Conservation (phyloP, 768 basidiomycete genomes). For the Tephrocybe sp. region DNA sequence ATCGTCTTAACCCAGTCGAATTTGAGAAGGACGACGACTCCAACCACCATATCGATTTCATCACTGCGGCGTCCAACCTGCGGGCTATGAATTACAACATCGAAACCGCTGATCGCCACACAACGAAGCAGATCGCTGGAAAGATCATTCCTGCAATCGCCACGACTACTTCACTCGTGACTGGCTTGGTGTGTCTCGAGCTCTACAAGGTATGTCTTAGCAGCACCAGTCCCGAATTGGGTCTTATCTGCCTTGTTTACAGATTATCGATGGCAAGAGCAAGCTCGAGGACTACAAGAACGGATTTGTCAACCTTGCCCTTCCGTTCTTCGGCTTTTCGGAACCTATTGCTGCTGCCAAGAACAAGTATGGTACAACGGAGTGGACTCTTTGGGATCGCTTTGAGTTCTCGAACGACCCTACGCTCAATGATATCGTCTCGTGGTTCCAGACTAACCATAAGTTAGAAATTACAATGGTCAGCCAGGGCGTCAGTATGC, state of each 20-base stretch:
- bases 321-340: slow-evolving; percentile 99
- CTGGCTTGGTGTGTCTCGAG: slow-evolving; percentile 94
- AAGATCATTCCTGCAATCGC: slow-evolving; percentile 99
- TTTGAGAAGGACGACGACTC: slow-evolving; percentile 99
- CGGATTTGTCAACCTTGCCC: slow-evolving; percentile 94
- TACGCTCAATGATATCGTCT: slow-evolving; percentile 79
- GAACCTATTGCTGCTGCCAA: slow-evolving; percentile 92
- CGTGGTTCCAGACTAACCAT: slow-evolving; percentile 83
- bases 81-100: slow-evolving; percentile 96
- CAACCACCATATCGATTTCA: slow-evolving; percentile 98
- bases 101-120: slow-evolving; percentile 80
- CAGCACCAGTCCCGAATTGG: not conserved
- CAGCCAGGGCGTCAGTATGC: slow-evolving; percentile 95
- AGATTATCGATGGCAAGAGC: slow-evolving; percentile 95
- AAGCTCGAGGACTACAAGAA: slow-evolving; percentile 97
- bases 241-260: slow-evolving; percentile 3
- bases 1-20: slow-evolving; percentile 91
- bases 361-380: slow-evolving; percentile 81
- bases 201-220: slow-evolving; percentile 78
- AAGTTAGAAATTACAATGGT: slow-evolving; percentile 93
- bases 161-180: slow-evolving; percentile 95
- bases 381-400: slow-evolving; percentile 99
- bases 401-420: slow-evolving; percentile 92
- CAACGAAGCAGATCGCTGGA: slow-evolving; percentile 96
- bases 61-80: slow-evolving; percentile 95